Evolutionary conservation across 306 rosid genomes (phyloP), one percentile per base, ranked within the genome.

Genomic region (Alnus rubra): DNA sequence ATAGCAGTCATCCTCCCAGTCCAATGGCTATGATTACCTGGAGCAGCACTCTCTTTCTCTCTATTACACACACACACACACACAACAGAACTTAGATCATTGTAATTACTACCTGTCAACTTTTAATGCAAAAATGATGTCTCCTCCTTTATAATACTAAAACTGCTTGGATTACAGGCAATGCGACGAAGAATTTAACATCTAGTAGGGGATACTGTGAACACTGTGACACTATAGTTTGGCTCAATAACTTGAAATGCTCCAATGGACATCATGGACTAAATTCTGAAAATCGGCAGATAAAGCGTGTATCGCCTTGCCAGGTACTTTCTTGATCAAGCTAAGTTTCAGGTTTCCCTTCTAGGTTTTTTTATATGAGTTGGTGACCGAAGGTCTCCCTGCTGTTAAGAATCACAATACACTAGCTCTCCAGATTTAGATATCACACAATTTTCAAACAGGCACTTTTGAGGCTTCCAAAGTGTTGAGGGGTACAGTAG

Each of bases 181-280:
- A 80, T 71, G 77, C 86, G 33, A 82, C 84, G 14, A 83, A 73
- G 86, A 91, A 81, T 82, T 78, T 88, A 63, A 70, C 87, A 76
- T 86, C 84, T 59, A 85, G 74, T 16, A 81, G 97, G 74, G 98
- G 97, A 82, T 94, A 86, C 80, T 92, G 98, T 83, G 85, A 75
- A 71, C 83, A 67, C 79, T 94, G 98, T 85, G 75, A 82, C 78
- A 78, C 86, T 28, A 73, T 94, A 74, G 97, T 91, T 80, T 91
- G 92, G 97, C 84, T 88, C 58, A 78, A 83, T 77, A 87, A 89
- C 85, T 74, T 83, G 83, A 91, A 76, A 84, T 94, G 97, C 85
- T 78, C 87, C 56, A 82, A 87, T 73, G 50, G 58, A 78, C 84
- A 76, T 65, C 70, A 78, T 14, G 80, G 86, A 76, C 76, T 62